Evolutionary conservation across 768 basidiomycete species (phyloP).

Genomic region (Paxillus rubicundulus): DNA sequence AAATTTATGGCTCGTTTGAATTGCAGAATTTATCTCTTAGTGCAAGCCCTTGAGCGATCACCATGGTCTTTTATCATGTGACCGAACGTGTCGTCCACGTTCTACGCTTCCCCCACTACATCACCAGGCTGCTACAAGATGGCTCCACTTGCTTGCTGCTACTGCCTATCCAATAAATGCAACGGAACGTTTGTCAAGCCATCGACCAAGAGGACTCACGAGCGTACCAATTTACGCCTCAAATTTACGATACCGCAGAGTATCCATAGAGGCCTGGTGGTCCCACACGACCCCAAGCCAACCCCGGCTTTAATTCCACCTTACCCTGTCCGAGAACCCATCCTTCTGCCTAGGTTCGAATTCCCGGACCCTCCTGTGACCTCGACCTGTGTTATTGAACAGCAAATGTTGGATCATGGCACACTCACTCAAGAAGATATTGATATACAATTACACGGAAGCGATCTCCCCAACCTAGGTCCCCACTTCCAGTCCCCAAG

Average conservation of each 20-base stretch:
- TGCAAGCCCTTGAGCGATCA: no score
- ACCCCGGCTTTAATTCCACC: no score
- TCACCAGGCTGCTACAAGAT: neutral
- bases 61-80: neutral
- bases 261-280: neutral
- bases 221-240: neutral
- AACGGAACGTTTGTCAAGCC: no score
- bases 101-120: no score
- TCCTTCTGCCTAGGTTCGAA: no score
- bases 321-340: no score
- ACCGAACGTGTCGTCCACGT: no score
- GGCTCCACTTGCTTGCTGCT: neutral
- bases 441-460: neutral
- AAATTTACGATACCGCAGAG: neutral
- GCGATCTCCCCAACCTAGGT: neutral
- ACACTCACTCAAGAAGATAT: conserved; percentile 2
- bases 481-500: neutral
- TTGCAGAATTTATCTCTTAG: no score
- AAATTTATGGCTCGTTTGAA: no score
- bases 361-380: no score
- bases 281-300: neutral
- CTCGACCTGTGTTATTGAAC: neutral
- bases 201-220: neutral
- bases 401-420: conserved; percentile 2
- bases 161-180: neutral